Conservation (phyloP, 2,329 filamentous ascomycete species). For the Curvularia spicifera region DNA sequence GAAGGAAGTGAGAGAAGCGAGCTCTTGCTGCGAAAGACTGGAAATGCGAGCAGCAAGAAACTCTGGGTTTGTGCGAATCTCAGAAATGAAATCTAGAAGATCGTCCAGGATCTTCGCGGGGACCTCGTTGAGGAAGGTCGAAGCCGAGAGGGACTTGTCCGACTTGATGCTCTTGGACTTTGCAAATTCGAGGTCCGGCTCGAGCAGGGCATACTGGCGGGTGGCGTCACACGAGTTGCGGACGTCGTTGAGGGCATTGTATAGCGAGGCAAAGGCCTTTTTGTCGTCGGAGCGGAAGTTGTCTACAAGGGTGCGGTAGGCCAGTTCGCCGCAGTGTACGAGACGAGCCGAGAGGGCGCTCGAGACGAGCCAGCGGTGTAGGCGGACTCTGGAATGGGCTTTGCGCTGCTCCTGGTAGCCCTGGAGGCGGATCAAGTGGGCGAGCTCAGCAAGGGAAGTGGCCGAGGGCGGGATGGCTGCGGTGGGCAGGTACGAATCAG, state of each 20-base stretch:
- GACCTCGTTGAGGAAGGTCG: constrained; percentile 68
- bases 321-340: constrained; percentile 74
- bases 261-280: constrained; percentile 74
- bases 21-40: constrained; percentile 75
- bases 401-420: constrained; percentile 84
- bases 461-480: constrained; percentile 64
- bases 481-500: constrained; percentile 64
- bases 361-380: constrained; percentile 76
- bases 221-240: constrained; percentile 77
- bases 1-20: constrained; percentile 77
- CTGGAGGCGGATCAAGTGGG: constrained; percentile 76
- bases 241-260: constrained; percentile 80
- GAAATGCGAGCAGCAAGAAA: constrained; percentile 85
- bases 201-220: constrained; percentile 72
- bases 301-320: constrained; percentile 77
- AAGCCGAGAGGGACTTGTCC: constrained; percentile 55
- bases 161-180: constrained; percentile 46
- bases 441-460: constrained; percentile 77
- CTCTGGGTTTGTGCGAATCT: constrained; percentile 83
- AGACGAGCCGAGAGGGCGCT: constrained; percentile 77
- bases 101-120: constrained; percentile 76
- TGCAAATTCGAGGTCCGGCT: constrained; percentile 71
- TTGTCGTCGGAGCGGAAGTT: constrained; percentile 81
- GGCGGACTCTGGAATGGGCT: constrained; percentile 71
- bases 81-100: constrained; percentile 78